phyloP scores from a whole-genome alignment of 805 yeast genomes.

The Jamesozyma spencerorum region DNA sequence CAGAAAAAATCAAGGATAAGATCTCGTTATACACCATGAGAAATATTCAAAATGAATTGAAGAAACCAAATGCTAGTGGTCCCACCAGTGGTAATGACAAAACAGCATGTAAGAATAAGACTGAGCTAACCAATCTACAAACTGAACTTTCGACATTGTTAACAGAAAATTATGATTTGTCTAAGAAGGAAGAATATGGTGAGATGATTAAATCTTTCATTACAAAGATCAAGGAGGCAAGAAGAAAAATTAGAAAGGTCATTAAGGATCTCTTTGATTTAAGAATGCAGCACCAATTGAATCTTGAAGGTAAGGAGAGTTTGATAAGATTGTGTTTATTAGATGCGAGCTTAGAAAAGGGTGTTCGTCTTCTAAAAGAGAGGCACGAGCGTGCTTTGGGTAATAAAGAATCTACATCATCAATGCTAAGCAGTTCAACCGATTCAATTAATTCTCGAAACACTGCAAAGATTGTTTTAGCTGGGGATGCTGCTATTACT shows the following conservation, averaged over 20 bases:
- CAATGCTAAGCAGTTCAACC: too few relatives aligned
- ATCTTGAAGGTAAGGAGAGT: slow-evolving; percentile 69
- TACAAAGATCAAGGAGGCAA: slow-evolving; percentile 31
- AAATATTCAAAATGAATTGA: slow-evolving; percentile 58
- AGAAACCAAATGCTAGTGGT: slow-evolving; percentile 11
- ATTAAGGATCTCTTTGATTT: slow-evolving; percentile 50
- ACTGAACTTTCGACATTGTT: slow-evolving; percentile 35
- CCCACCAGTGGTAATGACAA: not conserved
- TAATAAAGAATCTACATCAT: too few relatives aligned
- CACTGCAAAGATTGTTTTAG: not conserved
- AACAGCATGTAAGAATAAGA: not conserved
- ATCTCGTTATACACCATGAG: slow-evolving; percentile 72
- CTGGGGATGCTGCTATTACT: slow-evolving; percentile 2
- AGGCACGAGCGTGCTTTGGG: slow-evolving; percentile 11
- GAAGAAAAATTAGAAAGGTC: slow-evolving; percentile 37
- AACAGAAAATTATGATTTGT: slow-evolving; percentile 29
- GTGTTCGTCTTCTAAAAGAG: slow-evolving; percentile 29
- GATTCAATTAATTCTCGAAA: not conserved
- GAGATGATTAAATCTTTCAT: slow-evolving; percentile 29
- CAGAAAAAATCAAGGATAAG: slow-evolving; percentile 50
- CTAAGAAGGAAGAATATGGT: slow-evolving; percentile 19
- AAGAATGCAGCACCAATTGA: slow-evolving; percentile 47
- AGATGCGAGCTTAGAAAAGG: slow-evolving; percentile 62
- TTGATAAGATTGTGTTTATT: slow-evolving; percentile 61
- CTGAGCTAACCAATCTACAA: slow-evolving; percentile 52